Conservation (phyloP, 2,329 filamentous ascomycete genomes). For the Arthrobotrys sphaeroides region DNA sequence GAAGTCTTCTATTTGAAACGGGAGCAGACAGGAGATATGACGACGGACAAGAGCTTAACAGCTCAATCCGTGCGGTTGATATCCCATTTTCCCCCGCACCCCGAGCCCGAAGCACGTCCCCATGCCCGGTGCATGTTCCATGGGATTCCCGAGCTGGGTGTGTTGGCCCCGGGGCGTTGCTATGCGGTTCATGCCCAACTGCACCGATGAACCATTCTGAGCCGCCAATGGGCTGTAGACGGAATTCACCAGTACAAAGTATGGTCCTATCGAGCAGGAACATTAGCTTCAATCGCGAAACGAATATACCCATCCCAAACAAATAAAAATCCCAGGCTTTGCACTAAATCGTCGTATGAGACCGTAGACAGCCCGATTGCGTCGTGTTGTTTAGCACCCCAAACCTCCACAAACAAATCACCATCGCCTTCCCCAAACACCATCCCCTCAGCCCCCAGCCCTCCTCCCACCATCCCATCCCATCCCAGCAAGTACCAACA, state of each 20-base stretch:
- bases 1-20: too few species aligned
- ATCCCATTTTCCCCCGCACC: constrained; percentile 23
- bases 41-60: constrained; percentile 7
- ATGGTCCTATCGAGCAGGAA: too few species aligned
- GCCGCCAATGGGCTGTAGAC: too few species aligned
- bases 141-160: neutral
- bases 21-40: constrained; percentile 9
- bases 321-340: too few species aligned
- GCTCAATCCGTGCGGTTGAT: neutral
- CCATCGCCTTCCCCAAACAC: neutral
- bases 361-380: too few species aligned
- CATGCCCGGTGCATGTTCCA: too few species aligned
- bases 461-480: neutral
- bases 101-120: neutral
- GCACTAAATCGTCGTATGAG: too few species aligned
- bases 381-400: neutral
- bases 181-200: neutral
- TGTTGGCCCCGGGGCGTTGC: neutral
- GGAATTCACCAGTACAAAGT: too few species aligned
- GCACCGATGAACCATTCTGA: too few species aligned
- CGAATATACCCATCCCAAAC: too few species aligned
- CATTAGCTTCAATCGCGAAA: too few species aligned
- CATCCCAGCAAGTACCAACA: neutral
- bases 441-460: too few species aligned
- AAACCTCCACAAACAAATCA: neutral